Evolutionary conservation across 78 protist species (phyloP).

Genomic region (Protostelium mycophagum): DNA sequence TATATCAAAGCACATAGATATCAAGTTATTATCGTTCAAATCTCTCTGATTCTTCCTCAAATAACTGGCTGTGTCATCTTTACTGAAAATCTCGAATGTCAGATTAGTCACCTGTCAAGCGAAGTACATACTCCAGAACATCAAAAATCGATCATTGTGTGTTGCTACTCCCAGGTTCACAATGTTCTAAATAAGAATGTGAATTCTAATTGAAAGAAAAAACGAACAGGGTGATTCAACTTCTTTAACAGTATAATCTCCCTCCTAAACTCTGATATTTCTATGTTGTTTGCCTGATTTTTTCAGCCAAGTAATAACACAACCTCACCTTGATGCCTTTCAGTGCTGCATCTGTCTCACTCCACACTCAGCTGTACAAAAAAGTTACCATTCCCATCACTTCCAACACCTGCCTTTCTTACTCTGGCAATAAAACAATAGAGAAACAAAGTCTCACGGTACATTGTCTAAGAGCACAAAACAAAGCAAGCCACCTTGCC

Average conservation of each 20-base stretch:
- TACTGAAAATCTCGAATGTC: no score
- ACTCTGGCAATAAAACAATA: no score
- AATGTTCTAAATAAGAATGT: no score
- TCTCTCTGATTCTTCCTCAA: background rate
- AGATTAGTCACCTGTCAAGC: background rate
- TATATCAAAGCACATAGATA: background rate
- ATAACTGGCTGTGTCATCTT: background rate
- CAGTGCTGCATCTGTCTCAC: background rate
- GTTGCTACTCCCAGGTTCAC: background rate
- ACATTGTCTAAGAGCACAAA: no score
- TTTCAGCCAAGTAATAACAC: background rate
- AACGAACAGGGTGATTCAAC: background rate
- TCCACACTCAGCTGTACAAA: background rate
- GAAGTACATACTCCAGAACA: background rate
- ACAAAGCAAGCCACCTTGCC: no score
- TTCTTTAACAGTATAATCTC: background rate
- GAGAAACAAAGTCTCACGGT: no score
- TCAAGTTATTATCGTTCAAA: background rate
- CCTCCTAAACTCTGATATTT: background rate
- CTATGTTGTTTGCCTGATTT: background rate
- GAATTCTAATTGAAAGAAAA: no score
- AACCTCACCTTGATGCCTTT: background rate
- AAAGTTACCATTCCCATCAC: background rate
- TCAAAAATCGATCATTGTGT: background rate
- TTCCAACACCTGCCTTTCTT: background rate